Conservation (phyloP, 805 yeast species). For the Ogataea sp. region DNA sequence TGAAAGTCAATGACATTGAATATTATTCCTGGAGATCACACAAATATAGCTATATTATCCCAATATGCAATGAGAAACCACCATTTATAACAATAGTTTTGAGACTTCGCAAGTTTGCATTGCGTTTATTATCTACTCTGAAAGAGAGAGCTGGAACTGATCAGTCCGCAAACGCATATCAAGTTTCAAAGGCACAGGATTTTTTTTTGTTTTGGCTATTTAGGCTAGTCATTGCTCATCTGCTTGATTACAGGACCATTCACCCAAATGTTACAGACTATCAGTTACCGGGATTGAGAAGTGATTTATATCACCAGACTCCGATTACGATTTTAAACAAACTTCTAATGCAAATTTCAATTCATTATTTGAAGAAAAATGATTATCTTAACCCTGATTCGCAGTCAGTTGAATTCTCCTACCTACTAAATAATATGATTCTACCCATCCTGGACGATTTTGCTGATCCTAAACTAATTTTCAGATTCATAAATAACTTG, state of each 20-base stretch:
- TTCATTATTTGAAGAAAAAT: not conserved
- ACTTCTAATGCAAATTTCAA: conserved; percentile 4
- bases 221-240: not conserved
- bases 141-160: too few relatives aligned
- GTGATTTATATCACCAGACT: conserved; percentile 2
- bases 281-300: not conserved
- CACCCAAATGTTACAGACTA: conserved; percentile 6
- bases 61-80: not conserved
- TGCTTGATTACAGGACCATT: conserved; percentile 10
- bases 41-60: not conserved
- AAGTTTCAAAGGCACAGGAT: not conserved
- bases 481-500: conserved; percentile 7
- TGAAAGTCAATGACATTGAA: not conserved
- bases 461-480: conserved; percentile 4
- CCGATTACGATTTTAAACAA: conserved; percentile 7
- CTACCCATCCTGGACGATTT: not conserved
- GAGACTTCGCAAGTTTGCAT: not conserved
- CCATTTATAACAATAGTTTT: not conserved
- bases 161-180: too few relatives aligned
- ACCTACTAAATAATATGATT: not conserved
- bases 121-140: not conserved
- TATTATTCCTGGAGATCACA: not conserved
- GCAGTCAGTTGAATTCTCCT: not conserved
- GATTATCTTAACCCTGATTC: not conserved
- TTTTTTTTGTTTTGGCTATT: not conserved